Evolutionary conservation across 2,329 filamentous ascomycete genomes (phyloP).

Genomic region (Pezicula carpinea): DNA sequence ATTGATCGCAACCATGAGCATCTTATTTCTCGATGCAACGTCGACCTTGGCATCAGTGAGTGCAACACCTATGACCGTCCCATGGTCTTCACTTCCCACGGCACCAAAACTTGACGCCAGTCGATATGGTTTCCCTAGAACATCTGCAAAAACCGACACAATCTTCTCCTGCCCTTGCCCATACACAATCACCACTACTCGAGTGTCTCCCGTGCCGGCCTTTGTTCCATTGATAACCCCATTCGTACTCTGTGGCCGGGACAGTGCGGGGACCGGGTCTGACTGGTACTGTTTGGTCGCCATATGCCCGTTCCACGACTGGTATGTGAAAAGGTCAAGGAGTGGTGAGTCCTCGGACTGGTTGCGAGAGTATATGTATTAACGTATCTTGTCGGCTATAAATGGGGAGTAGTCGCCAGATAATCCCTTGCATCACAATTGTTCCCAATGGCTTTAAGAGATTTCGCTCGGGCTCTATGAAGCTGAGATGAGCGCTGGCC

Average conservation of each 20-base stretch:
- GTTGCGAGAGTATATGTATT: background rate
- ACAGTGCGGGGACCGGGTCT: conserved; percentile 41
- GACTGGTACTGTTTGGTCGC: conserved; percentile 42
- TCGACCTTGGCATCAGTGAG: conserved; percentile 52
- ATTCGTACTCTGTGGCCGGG: conserved; percentile 34
- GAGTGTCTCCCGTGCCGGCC: conserved; percentile 42
- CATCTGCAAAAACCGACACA: conserved; percentile 70
- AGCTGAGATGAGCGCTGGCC: background rate
- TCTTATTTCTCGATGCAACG: conserved; percentile 52
- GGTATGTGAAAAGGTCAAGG: conserved; percentile 8
- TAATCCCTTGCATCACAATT: background rate
- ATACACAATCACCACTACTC: conserved; percentile 64
- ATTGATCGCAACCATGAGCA: conserved; percentile 65
- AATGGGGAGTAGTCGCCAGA: background rate
- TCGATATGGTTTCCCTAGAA: conserved; percentile 68
- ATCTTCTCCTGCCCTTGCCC: conserved; percentile 69
- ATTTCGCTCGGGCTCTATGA: background rate
- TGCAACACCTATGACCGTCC: conserved; percentile 64
- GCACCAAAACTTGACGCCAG: conserved; percentile 51
- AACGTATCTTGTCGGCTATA: background rate
- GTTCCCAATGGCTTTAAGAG: background rate
- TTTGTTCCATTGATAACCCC: conserved; percentile 29
- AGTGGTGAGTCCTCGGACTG: conserved; percentile 3
- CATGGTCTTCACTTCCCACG: conserved; percentile 49
- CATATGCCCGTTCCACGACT: conserved; percentile 23